Conservation (phyloP, 1,284 basidiomycete species). For the Microbotryum lychnidis-dioicae region DNA sequence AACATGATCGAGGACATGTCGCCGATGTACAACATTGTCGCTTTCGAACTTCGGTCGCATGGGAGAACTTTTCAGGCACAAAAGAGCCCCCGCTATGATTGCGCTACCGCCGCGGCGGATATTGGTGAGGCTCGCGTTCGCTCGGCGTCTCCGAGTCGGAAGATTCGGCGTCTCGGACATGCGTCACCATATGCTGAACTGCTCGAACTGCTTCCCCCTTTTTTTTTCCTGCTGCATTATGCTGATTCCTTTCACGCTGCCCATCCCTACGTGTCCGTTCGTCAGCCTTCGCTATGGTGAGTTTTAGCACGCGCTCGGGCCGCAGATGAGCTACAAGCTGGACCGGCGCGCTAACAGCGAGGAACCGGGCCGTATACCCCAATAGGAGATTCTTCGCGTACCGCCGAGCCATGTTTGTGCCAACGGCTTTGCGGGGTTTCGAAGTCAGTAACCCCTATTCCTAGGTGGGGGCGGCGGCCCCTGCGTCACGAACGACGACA, state of each 20-base stretch:
- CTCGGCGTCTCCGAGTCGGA: background rate
- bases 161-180: background rate
- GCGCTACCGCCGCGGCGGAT: constrained; percentile 6
- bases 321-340: too few relatives aligned
- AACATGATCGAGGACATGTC: constrained; percentile 10
- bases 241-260: too few relatives aligned
- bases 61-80: constrained; percentile 5
- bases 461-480: background rate
- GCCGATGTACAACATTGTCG: constrained; percentile 4
- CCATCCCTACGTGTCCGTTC: too few relatives aligned
- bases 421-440: constrained; percentile 10
- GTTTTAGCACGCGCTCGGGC: background rate
- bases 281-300: constrained; percentile 12
- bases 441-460: constrained; percentile 2
- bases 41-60: constrained; percentile 13
- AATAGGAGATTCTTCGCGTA: constrained; percentile 12
- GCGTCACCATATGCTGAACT: too few relatives aligned
- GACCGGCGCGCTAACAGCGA: background rate
- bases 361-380: too few relatives aligned
- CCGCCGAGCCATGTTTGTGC: constrained; percentile 22
- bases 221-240: too few relatives aligned
- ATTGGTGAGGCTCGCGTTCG: background rate
- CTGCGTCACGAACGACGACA: too few relatives aligned
- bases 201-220: too few relatives aligned
- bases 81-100: constrained; percentile 3